phyloP scores from a whole-genome alignment of 345 rosid genomes.

The Populus tremula region DNA sequence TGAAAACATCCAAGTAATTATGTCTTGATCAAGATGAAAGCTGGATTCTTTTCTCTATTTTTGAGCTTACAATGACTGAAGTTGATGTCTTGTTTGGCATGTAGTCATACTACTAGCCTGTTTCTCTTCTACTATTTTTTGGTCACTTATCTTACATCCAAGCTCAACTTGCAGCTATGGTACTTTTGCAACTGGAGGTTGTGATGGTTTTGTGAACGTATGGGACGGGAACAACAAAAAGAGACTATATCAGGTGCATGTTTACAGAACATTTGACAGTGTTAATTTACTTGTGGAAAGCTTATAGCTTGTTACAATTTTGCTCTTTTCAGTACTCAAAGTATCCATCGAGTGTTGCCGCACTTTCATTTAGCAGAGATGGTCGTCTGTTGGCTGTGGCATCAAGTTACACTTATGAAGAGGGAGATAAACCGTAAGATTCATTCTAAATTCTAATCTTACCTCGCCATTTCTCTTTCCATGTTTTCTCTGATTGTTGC shows the following conservation, averaged over 20 bases:
- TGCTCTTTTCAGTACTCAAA: conserved; percentile 65
- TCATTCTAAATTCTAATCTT: not conserved
- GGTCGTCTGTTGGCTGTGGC: conserved; percentile 95
- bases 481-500: not conserved
- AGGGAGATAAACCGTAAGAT: conserved; percentile 87
- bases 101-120: not conserved
- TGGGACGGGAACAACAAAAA: conserved; percentile 99
- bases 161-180: conserved; percentile 65
- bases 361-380: conserved; percentile 92
- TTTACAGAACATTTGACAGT: not conserved
- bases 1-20: not conserved
- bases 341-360: conserved; percentile 86
- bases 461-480: conserved; percentile 2
- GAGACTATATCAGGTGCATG: conserved; percentile 87
- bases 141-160: conserved; percentile 11
- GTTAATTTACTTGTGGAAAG: not conserved
- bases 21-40: not conserved
- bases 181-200: conserved; percentile 98
- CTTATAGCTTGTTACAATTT: conserved; percentile 12
- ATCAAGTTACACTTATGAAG: conserved; percentile 95
- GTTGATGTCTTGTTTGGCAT: not conserved
- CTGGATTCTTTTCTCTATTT: not conserved
- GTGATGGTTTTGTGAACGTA: conserved; percentile 93
- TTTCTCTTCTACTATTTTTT: not conserved
- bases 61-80: not conserved